Evolutionary conservation across 768 basidiomycete species (phyloP).

Genomic region (Boletus pseudopeckii): DNA sequence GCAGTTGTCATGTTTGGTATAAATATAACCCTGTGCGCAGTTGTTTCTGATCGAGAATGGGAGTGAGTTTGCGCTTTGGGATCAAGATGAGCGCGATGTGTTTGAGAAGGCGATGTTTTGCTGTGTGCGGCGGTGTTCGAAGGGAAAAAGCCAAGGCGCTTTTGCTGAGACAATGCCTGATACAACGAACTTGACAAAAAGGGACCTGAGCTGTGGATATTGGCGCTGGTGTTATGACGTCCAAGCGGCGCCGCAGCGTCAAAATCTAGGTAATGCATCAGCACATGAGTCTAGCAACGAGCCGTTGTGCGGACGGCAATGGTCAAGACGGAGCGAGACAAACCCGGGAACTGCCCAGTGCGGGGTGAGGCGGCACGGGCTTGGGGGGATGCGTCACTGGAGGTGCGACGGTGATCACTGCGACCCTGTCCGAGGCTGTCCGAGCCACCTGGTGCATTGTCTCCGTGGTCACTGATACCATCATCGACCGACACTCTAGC

Average conservation of each 20-base stretch:
- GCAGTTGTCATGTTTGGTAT: constrained; percentile 26
- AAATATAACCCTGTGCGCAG: constrained; percentile 17
- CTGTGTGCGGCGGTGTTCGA: constrained; percentile 40
- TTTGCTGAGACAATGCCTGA: constrained; percentile 34
- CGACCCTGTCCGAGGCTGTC: constrained; percentile 7
- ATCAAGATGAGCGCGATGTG: constrained; percentile 28
- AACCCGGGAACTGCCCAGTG: constrained; percentile 17
- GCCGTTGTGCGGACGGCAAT: constrained; percentile 2
- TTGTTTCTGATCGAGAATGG: constrained; percentile 37
- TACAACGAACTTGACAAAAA: constrained; percentile 9
- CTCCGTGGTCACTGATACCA: constrained; percentile 6
- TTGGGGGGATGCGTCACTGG: constrained; percentile 49
- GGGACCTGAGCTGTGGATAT: constrained; percentile 11
- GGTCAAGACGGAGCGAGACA: constrained; percentile 12
- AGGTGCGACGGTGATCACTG: constrained; percentile 31
- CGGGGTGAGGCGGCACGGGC: constrained; percentile 34
- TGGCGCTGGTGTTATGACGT: constrained; percentile 10
- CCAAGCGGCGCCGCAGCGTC: constrained; percentile 2
- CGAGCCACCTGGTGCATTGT: constrained; percentile 1
- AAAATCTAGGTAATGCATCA: constrained; percentile 15
- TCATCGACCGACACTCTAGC: constrained; percentile 3
- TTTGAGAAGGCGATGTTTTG: constrained; percentile 26
- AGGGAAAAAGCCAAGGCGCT: constrained; percentile 24
- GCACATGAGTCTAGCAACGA: constrained; percentile 2
- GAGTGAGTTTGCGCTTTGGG: constrained; percentile 37